Evolutionary conservation across 768 basidiomycete species (phyloP), one percentile per base, ranked within the genome.

Genomic region (Leucocoprinus leucothites): DNA sequence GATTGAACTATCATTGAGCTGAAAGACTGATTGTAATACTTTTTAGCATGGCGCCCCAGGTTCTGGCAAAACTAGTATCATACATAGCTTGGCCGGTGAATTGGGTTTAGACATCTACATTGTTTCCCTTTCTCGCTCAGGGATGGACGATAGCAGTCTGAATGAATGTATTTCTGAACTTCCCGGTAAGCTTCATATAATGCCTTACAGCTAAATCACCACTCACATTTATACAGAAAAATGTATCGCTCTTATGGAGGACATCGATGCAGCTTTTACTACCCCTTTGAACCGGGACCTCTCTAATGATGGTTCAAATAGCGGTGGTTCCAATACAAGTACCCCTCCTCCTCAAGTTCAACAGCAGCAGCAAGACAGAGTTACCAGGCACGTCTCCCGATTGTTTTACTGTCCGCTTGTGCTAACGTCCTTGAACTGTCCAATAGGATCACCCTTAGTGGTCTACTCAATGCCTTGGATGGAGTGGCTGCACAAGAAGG

Each of bases 181-280:
- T 1, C 89, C 90, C 16, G 76, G 74, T 73, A 58, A 59, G 67
- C 38, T 11, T n/a, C 5, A 31, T 31, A 31, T 5, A 11, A 5
- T 31, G 31, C 5, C 11, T 31, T 11, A 31, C 11, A 11, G 6
- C 11, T 31, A 5, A 11, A 31, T 5, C 11, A 11, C 31, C 11
- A 31, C 5, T 31, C 31, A 31, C 11, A 5, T 31, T 11, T 11
- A 31, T 31, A 31, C 34, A 75, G 75, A 82, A 54, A 75, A 76
- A 60, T 89, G 85, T 61, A 86, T 92, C 53, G 82, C 85, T 3
- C 74, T 93, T 34, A 89, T 93, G 82, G 89, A 92, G 66, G 91
- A 92, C 64, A 86, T 92, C 52, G 91, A 93, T 60, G 87, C 85
- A 2, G 89, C 88, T 2, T 88, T 91, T 69, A 71, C 71, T 31